These are phyloP conservation scores for Lumnitzera racemosa DNA, from an alignment of 345 rosid species.

Conservation along the genomic window DNA sequence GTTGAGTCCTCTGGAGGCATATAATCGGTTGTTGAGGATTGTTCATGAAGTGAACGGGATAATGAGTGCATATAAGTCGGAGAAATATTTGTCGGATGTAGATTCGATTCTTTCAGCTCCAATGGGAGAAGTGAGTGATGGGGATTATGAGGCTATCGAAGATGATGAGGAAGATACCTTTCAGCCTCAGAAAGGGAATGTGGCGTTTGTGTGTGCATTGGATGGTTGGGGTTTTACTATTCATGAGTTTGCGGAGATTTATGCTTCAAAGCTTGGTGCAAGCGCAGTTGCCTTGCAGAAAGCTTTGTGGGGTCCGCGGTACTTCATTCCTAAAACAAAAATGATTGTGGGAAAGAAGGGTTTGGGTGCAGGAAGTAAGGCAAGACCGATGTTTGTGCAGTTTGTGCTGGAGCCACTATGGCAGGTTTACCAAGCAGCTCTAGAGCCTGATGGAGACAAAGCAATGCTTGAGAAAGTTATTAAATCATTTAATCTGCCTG, in stretches of 20 bases:
- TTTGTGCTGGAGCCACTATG: conserved; percentile 93
- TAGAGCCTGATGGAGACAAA: conserved; percentile 61
- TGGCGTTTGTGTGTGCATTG: conserved; percentile 75
- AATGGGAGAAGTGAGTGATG: conserved; percentile 41
- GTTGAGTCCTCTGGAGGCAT: conserved; percentile 82
- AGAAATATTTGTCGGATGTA: conserved; percentile 88
- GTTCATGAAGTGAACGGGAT: conserved; percentile 92
- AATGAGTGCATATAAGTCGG: conserved; percentile 72
- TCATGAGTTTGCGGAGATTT: conserved; percentile 69
- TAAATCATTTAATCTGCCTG: conserved; percentile 54
- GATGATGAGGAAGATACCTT: conserved; percentile 93
- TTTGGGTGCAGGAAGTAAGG: conserved; percentile 44
- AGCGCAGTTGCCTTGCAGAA: conserved; percentile 55
- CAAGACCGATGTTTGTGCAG: conserved; percentile 92
- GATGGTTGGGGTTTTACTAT: conserved; percentile 94
- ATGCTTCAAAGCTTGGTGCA: conserved; percentile 76
- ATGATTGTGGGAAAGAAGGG: conserved; percentile 88
- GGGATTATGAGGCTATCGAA: conserved; percentile 59
- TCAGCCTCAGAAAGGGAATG: conserved; percentile 92
- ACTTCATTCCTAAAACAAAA: conserved; percentile 55
- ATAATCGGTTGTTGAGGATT: conserved; percentile 67
- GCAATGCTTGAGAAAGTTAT: conserved; percentile 58
- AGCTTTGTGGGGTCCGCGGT: conserved; percentile 90
- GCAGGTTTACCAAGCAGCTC: conserved; percentile 76
- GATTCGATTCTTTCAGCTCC: conserved; percentile 66